phyloP scores from a whole-genome alignment of 2,329 filamentous ascomycete genomes.

The Colletotrichum aenigma region DNA sequence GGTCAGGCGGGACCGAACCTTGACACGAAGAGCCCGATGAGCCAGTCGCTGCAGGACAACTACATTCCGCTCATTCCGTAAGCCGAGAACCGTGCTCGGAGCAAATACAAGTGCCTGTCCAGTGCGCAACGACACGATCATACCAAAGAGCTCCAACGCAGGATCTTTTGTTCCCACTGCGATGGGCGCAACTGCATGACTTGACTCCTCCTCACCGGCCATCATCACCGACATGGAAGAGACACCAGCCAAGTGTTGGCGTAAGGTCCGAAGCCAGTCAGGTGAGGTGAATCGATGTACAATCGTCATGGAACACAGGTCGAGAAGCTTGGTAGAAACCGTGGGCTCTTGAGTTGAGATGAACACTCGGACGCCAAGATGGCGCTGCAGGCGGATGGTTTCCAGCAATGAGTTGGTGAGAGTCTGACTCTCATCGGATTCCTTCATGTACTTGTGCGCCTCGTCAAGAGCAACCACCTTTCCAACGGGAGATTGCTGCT shows the following conservation, averaged over 20 bases:
- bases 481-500: constrained; percentile 52
- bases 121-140: constrained; percentile 45
- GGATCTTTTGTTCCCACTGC: constrained; percentile 23
- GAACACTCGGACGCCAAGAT: constrained; percentile 68
- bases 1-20: constrained; percentile 45
- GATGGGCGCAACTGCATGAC: constrained; percentile 1
- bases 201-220: not conserved
- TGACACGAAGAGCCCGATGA: constrained; percentile 42
- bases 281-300: constrained; percentile 70
- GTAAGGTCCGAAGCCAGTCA: constrained; percentile 32
- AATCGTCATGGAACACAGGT: constrained; percentile 73
- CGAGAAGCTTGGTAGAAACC: constrained; percentile 69
- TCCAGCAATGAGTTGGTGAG: constrained; percentile 68
- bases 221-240: constrained; percentile 12
- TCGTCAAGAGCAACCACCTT: constrained; percentile 75
- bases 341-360: constrained; percentile 82
- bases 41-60: constrained; percentile 33
- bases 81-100: constrained; percentile 39
- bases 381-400: constrained; percentile 73
- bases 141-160: constrained; percentile 39
- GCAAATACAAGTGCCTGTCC: constrained; percentile 53
- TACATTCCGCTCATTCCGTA: too few relatives aligned
- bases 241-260: constrained; percentile 32
- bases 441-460: constrained; percentile 77
- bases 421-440: constrained; percentile 54